Conservation (phyloP, 176 grass and related monocot genomes). For the Rhynchospora pubera region DNA sequence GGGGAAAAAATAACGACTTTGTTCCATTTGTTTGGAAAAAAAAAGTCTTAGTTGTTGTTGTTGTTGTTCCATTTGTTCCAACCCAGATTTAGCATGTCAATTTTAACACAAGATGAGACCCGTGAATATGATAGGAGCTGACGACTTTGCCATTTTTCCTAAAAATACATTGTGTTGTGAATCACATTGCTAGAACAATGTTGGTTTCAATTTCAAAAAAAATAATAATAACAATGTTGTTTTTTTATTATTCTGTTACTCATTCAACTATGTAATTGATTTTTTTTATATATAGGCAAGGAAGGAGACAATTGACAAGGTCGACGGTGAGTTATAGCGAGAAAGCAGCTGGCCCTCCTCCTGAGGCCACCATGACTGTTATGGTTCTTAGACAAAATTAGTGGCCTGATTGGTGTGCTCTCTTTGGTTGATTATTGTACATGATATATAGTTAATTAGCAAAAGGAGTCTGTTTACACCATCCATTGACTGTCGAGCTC, state of each 20-base stretch:
- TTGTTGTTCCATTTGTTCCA: background rate
- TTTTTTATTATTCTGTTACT: background rate
- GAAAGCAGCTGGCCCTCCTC: conserved; percentile 13
- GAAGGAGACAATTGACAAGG: conserved; percentile 18
- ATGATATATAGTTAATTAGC: too few species aligned
- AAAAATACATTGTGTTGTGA: background rate
- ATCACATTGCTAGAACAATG: background rate
- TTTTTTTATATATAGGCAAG: background rate
- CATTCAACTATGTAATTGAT: background rate
- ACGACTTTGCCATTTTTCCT: background rate
- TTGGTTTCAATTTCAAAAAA: conserved; percentile 59
- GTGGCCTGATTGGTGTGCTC: too few species aligned
- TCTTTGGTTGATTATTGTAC: too few species aligned
- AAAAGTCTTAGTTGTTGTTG: too few species aligned
- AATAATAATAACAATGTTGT: conserved; percentile 69
- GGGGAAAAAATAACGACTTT: background rate
- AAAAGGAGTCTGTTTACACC: too few species aligned
- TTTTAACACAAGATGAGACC: background rate
- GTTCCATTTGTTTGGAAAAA: too few species aligned
- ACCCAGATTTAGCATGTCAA: background rate
- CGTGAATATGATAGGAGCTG: background rate
- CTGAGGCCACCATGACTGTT: background rate
- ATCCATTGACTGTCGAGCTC: too few species aligned
- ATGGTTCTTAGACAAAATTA: too few species aligned
- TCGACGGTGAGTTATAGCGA: conserved; percentile 2